These are phyloP conservation scores for Saccharum spontaneum DNA, from an alignment of 176 grass and related monocot species.

Conservation along the genomic window DNA sequence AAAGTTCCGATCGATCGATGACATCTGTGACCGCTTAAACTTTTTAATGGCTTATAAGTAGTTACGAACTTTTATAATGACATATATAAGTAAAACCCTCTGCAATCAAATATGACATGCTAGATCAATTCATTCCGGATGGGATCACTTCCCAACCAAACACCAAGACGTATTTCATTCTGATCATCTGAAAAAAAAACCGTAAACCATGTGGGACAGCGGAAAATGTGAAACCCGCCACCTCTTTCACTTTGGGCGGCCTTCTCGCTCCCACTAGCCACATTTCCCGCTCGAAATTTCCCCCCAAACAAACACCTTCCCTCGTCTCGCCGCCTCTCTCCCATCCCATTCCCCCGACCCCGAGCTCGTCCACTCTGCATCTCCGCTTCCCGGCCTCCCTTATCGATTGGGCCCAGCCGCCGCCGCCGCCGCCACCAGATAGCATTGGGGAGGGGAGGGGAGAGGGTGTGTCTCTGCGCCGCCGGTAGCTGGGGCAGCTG, in stretches of 20 bases:
- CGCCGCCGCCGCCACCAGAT: not conserved
- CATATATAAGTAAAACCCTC: too few species aligned
- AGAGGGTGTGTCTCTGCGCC: not conserved
- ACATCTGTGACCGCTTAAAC: too few species aligned
- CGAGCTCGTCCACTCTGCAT: not conserved
- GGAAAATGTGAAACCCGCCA: not conserved
- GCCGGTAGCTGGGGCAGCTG: not conserved
- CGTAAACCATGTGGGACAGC: not conserved
- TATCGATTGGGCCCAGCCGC: not conserved
- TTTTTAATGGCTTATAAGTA: too few species aligned
- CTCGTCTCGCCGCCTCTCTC: not conserved
- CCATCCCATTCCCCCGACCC: not conserved
- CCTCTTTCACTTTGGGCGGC: not conserved
- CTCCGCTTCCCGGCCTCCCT: not conserved
- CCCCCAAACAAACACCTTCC: slow-evolving; percentile 8
- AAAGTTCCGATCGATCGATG: too few species aligned
- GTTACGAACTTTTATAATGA: too few species aligned
- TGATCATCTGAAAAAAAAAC: not conserved
- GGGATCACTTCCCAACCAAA: too few species aligned
- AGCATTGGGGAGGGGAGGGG: not conserved
- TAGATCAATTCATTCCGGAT: too few species aligned
- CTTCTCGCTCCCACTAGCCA: not conserved
- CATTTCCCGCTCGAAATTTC: slow-evolving; percentile 42
- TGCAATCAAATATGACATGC: too few species aligned
- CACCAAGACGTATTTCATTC: too few species aligned